A percentile compares a stretch with the other conserved stretches of the same genome.
These are phyloP conservation scores for Herpetomonas tarakana DNA, from an alignment of 208 protist species.

Conservation along the genomic window DNA sequence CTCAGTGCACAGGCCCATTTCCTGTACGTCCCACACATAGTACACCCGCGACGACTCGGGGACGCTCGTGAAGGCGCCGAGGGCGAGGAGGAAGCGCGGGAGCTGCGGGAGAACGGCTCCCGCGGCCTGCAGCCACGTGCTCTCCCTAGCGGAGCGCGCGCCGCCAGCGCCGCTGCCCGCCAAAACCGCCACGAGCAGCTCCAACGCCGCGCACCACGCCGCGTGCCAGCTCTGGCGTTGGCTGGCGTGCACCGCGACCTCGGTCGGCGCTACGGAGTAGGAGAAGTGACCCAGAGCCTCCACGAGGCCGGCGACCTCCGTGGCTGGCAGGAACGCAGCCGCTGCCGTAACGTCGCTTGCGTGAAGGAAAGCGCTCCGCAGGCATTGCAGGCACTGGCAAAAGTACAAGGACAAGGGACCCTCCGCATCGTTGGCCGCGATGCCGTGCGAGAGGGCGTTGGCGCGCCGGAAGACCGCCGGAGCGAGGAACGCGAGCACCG, in stretches of 20 bases:
- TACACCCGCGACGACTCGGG: constrained; percentile 9
- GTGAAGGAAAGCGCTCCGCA: background rate
- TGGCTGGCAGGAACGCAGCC: constrained; percentile 21
- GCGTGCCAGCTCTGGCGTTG: constrained; percentile 44
- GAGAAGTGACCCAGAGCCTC: constrained; percentile 53
- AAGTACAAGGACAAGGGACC: constrained; percentile 3
- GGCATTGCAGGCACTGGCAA: constrained; percentile 2
- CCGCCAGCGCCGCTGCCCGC: constrained; percentile 9
- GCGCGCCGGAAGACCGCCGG: constrained; percentile 1
- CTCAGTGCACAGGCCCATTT: constrained; percentile 43
- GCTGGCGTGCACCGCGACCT: constrained; percentile 24
- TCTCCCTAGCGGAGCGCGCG: constrained; percentile 8
- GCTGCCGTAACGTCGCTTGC: background rate
- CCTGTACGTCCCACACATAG: constrained; percentile 58
- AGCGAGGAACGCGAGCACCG: background rate
- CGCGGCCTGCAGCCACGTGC: constrained; percentile 29
- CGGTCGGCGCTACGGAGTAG: constrained; percentile 22
- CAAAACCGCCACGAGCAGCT: constrained; percentile 23
- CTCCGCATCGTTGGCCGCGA: background rate
- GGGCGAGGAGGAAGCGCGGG: constrained; percentile 44
- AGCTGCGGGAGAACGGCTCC: constrained; percentile 24
- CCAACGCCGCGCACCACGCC: constrained; percentile 55
- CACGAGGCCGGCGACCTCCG: constrained; percentile 29
- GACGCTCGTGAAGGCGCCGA: constrained; percentile 38
- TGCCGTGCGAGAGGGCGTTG: background rate